Conservation (phyloP, 257 asterid species). For the Solanum sejunctum region DNA sequence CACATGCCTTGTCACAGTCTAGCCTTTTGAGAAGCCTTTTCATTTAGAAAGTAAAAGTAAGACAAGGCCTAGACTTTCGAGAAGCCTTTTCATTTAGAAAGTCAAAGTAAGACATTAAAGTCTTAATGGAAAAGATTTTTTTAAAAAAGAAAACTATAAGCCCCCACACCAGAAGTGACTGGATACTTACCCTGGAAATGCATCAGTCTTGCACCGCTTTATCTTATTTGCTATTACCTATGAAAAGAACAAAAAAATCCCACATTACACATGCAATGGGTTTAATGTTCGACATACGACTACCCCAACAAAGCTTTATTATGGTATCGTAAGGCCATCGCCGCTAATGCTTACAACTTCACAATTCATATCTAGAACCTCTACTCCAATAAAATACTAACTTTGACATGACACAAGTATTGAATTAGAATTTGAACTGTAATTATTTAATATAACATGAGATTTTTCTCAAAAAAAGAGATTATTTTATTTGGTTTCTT, state of each 20-base stretch:
- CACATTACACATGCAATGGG: not conserved
- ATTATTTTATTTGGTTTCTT: not conserved
- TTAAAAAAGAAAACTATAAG: not conserved
- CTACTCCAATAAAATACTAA: not conserved
- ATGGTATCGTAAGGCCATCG: not conserved
- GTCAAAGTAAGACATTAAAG: not conserved
- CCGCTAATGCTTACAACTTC: not conserved
- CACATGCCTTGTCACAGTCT: not conserved
- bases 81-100: not conserved
- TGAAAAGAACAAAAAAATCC: constrained; percentile 12
- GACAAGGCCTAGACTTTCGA: not conserved
- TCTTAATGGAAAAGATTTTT: not conserved
- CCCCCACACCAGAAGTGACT: not conserved
- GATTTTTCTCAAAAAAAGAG: not conserved
- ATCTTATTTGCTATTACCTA: constrained; percentile 75
- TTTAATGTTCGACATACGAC: not conserved
- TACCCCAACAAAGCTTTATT: not conserved
- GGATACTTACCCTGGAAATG: constrained; percentile 59
- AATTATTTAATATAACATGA: not conserved
- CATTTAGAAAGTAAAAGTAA: not conserved
- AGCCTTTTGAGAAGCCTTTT: not conserved
- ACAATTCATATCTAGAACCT: not conserved
- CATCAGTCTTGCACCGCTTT: constrained; percentile 95
- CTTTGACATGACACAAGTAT: not conserved
- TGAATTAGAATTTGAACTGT: not conserved